Evolutionary conservation across 495 filamentous ascomycete species (phyloP), one percentile per base, ranked within the genome.

Genomic region (Oleoguttula mirabilis): DNA sequence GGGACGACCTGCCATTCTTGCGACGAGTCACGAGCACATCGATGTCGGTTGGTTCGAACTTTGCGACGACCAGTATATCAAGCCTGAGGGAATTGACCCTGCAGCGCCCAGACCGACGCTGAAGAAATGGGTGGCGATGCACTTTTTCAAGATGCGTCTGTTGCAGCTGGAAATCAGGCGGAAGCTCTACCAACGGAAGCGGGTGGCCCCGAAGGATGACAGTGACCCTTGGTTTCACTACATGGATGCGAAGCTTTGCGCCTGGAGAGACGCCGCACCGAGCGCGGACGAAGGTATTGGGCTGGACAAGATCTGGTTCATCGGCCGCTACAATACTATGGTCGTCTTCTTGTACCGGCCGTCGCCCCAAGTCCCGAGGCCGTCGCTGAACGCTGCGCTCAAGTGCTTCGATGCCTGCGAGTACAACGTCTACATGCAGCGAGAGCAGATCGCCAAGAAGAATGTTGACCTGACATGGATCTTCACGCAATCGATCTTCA

Each of bases 131-230:
- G 76, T 93, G 15, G 76, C 83, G 7, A 86, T 94, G 43, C 88
- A 96, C 60, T 92, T 90, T 50, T 85, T 84, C 62, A 82, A 81
- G 55, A 94, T 96, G 88, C 73, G 84, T 41, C 61, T 90, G 22
- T 62, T 90, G 4, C 88, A 94, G 57, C 72, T 85, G 10, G 88
- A 96, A 60, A 87, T 88, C 32, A 68, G 88, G 32, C 73, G 84
- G 39, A 76, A 73, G 10, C 70, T 96, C 1, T 96, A 96, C 55
- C 73, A 85, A 41, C 80, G 79, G 51, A 85, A 82, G 59, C 68
- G 78, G 36, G 61, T 76, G 0, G 74, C 78, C 21, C 85, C 86
- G 1, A 72, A 68, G 22, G 69, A 79, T 57, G 84, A 92, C 48
- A 65, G 71, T 23, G 75, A 94, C 64, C 81, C 80, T 5, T 96